phyloP scores from a whole-genome alignment of 129 eudicot genomes.

The Pulicaria dysenterica region DNA sequence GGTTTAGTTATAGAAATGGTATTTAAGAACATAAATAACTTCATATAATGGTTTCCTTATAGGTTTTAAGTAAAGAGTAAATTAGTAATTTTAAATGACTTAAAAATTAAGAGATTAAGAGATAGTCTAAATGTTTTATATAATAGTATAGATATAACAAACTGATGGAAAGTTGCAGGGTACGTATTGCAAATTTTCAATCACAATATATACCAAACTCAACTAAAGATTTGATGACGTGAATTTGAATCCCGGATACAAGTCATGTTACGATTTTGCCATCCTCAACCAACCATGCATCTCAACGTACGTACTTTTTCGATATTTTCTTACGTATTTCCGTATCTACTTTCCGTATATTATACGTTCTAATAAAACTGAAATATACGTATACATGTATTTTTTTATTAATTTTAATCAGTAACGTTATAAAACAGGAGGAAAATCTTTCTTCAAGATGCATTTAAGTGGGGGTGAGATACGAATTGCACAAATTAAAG shows the following conservation, averaged over 20 bases:
- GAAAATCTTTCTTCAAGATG: no score
- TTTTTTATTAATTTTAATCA: neutral
- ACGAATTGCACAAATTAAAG: neutral
- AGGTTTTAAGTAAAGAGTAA: no score
- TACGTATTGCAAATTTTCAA: no score
- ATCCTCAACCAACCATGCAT: conserved; percentile 11
- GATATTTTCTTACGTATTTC: neutral
- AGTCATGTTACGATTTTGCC: conserved; percentile 4
- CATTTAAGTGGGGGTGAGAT: neutral
- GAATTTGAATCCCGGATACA: conserved; percentile 10
- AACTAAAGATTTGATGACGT: conserved; percentile 32
- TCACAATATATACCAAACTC: conserved; percentile 10
- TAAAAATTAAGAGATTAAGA: no score
- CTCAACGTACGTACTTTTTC: neutral
- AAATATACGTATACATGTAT: neutral
- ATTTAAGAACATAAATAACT: no score
- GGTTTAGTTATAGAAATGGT: no score
- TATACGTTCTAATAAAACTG: neutral
- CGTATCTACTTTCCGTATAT: neutral
- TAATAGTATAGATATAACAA: no score
- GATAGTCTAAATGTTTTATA: no score
- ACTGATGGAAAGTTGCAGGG: neutral
- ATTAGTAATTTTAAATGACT: no score
- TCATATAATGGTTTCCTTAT: no score
- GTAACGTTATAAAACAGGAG: neutral